A percentile compares a stretch with the other conserved stretches of the same genome.
Conservation (phyloP, 1,284 basidiomycete species). For the Pseudozyma thailandica region DNA sequence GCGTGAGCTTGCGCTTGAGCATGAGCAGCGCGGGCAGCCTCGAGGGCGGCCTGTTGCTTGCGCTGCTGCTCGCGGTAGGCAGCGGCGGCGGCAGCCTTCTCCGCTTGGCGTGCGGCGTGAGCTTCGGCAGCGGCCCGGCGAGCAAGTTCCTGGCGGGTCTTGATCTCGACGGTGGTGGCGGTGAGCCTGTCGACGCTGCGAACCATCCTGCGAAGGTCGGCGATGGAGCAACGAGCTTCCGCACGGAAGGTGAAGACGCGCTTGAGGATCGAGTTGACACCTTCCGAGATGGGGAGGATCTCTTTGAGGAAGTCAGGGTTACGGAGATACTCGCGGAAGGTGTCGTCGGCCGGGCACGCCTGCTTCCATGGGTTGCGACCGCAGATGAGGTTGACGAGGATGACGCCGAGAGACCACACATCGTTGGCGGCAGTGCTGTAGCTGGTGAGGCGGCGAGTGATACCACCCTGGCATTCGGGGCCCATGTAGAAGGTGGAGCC, state of each 20-base stretch:
- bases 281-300: constrained; percentile 66
- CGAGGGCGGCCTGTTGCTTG: constrained; percentile 40
- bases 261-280: constrained; percentile 63
- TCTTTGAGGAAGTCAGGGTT: constrained; percentile 63
- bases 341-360: constrained; percentile 78
- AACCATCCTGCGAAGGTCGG: constrained; percentile 58
- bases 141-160: constrained; percentile 37
- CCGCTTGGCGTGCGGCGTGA: constrained; percentile 40
- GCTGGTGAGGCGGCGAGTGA: constrained; percentile 71
- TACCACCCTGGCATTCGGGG: constrained; percentile 92
- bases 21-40: constrained; percentile 29
- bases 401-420: constrained; percentile 92
- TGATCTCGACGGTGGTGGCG: constrained; percentile 61
- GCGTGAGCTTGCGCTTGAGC: constrained; percentile 5
- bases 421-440: constrained; percentile 81
- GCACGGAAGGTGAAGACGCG: constrained; percentile 64
- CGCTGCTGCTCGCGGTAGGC: constrained; percentile 32
- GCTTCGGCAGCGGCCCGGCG: constrained; percentile 45
- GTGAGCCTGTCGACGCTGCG: constrained; percentile 57
- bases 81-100: constrained; percentile 41
- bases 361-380: constrained; percentile 88
- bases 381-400: constrained; percentile 88
- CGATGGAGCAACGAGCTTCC: constrained; percentile 57
- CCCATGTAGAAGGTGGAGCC: constrained; percentile 97
- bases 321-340: constrained; percentile 72